Conservation (phyloP, 306 rosid genomes). For the Boehmeria nivea region DNA sequence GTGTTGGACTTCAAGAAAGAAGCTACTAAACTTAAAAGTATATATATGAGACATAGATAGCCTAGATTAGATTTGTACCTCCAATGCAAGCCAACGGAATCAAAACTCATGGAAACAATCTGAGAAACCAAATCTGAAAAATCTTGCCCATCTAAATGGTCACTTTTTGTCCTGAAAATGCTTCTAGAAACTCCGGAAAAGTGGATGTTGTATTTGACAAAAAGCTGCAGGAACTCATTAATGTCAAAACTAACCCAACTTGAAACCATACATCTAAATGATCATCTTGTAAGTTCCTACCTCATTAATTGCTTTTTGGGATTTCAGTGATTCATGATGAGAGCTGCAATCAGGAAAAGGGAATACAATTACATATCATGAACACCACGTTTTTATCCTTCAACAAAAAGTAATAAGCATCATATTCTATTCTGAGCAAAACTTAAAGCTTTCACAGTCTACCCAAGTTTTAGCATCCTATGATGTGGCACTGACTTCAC, state of each 20-base stretch:
- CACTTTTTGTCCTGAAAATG: slow-evolving; percentile 61
- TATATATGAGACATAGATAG: slow-evolving; percentile 9
- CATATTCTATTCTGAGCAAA: background rate
- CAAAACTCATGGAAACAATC: slow-evolving; percentile 91
- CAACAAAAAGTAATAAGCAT: slow-evolving; percentile 2
- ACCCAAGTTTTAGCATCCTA: no score
- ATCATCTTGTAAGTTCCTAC: slow-evolving; percentile 41
- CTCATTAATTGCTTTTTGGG: slow-evolving; percentile 95
- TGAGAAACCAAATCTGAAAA: slow-evolving; percentile 80
- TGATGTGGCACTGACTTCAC: no score
- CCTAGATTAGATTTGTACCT: slow-evolving; percentile 45
- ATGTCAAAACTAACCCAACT: slow-evolving; percentile 21
- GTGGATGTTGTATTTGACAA: slow-evolving; percentile 95
- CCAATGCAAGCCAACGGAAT: slow-evolving; percentile 94
- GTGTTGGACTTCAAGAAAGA: no score
- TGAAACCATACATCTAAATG: slow-evolving; percentile 16
- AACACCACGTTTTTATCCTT: slow-evolving; percentile 11
- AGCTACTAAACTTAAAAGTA: no score
- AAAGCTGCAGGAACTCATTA: slow-evolving; percentile 60
- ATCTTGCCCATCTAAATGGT: slow-evolving; percentile 41
- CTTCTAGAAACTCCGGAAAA: slow-evolving; percentile 94
- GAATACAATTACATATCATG: slow-evolving; percentile 15
- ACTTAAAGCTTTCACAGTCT: no score
- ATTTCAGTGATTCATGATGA: slow-evolving; percentile 94
- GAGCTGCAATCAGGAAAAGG: slow-evolving; percentile 57